These are phyloP conservation scores for Petasospora rhodanensis DNA, from an alignment of 1,139 yeast species.

Conservation along the genomic window DNA sequence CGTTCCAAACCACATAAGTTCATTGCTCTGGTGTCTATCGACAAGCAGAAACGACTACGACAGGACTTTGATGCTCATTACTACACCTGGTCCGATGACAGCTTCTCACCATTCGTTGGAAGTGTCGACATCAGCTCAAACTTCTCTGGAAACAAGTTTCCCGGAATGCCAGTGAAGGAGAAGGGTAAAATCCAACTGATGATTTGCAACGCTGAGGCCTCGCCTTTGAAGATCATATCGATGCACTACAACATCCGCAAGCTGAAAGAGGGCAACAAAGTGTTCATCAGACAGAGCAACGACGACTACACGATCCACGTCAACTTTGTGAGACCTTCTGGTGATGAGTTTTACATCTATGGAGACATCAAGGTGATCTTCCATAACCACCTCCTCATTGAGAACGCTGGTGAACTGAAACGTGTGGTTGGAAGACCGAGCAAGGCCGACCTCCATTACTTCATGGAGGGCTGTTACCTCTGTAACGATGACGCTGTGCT, in stretches of 20 bases:
- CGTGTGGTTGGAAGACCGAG: constrained; percentile 9
- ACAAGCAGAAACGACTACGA: constrained; percentile 1
- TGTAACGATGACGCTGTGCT: constrained; percentile 5
- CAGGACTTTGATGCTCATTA: constrained; percentile 32
- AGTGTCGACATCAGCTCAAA: constrained; percentile 11
- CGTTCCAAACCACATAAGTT: constrained; percentile 12
- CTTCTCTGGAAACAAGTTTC: constrained; percentile 16
- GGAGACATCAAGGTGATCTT: constrained; percentile 36
- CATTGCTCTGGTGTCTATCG: constrained; percentile 6
- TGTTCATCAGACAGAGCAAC: constrained; percentile 31
- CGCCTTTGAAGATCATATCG: constrained; percentile 33
- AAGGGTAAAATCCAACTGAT: constrained; percentile 38
- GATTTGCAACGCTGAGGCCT: constrained; percentile 36
- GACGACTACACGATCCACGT: constrained; percentile 12
- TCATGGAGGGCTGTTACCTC: constrained; percentile 6
- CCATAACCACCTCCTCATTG: constrained; percentile 25
- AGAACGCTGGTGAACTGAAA: constrained; percentile 4
- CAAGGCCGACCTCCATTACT: constrained; percentile 7
- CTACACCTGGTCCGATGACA: constrained; percentile 29
- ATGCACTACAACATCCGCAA: constrained; percentile 35
- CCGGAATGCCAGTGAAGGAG: constrained; percentile 37
- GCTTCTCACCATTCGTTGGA: constrained; percentile 23
- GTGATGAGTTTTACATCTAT: constrained; percentile 31
- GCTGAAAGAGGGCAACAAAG: constrained; percentile 28
- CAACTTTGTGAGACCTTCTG: constrained; percentile 25